Percentiles rank a stretch among this genome's conserved stretches.
These are phyloP conservation scores for Colletotrichum echinochloae DNA, from an alignment of 2,329 filamentous ascomycete species.

Conservation along the genomic window DNA sequence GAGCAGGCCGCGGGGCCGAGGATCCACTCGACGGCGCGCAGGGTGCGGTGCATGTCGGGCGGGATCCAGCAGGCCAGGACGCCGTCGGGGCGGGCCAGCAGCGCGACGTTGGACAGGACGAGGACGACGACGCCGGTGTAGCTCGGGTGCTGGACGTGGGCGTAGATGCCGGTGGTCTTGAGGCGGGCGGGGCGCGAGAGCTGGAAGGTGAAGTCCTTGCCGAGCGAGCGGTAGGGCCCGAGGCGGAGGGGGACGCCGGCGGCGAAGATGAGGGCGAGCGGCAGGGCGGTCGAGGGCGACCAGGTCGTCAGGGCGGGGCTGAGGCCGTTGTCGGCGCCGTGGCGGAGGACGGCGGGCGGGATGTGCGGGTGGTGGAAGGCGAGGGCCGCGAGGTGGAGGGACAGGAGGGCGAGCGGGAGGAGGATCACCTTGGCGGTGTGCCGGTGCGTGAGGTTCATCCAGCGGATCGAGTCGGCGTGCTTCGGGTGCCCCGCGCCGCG, in stretches of 20 bases:
- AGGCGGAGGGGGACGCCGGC: constrained; percentile 47
- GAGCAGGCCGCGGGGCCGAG: constrained; percentile 31
- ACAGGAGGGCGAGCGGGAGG: constrained; percentile 45
- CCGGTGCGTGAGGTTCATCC: constrained; percentile 45
- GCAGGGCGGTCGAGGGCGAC: constrained; percentile 51
- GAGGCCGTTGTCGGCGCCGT: constrained; percentile 49
- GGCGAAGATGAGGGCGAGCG: constrained; percentile 49
- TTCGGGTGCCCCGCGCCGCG: constrained; percentile 36
- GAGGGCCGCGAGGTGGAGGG: constrained; percentile 43
- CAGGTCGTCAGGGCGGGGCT: constrained; percentile 51
- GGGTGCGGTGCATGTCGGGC: constrained; percentile 37
- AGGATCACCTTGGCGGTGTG: constrained; percentile 43
- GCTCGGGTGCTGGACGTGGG: constrained; percentile 64
- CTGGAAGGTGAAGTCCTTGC: constrained; percentile 65
- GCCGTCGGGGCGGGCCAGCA: constrained; percentile 55
- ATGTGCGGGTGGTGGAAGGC: constrained; percentile 42
- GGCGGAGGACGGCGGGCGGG: constrained; percentile 42
- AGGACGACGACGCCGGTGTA: constrained; percentile 59
- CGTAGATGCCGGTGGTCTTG: constrained; percentile 61
- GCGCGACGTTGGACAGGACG: constrained; percentile 45
- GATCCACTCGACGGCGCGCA: constrained; percentile 27
- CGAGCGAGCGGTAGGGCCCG: constrained; percentile 58
- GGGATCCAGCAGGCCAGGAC: constrained; percentile 54
- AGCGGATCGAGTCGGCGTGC: constrained; percentile 40
- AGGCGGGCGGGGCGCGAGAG: constrained; percentile 60